These are phyloP conservation scores for Camellia sinensis DNA, from an alignment of 148 eudicot species.

Conservation along the genomic window DNA sequence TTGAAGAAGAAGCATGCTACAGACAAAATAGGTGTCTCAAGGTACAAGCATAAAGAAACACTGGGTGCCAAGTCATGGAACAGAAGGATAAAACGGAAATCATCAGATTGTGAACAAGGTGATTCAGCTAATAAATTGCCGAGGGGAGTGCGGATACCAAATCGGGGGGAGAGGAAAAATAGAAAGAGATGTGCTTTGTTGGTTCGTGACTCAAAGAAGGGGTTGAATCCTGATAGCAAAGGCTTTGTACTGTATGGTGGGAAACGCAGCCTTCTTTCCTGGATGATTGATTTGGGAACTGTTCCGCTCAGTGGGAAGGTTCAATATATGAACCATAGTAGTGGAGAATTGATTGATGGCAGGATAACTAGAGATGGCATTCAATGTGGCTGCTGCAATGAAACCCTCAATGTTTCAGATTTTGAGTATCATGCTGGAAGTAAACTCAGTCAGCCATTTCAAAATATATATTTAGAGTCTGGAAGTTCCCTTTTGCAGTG, in stretches of 20 bases:
- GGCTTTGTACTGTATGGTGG: conserved; percentile 44
- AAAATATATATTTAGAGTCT: conserved; percentile 55
- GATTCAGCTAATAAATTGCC: conserved; percentile 6
- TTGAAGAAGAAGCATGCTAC: conserved; percentile 18
- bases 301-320: conserved; percentile 55
- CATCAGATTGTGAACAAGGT: conserved; percentile 1
- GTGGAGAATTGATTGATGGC: conserved; percentile 44
- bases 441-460: conserved; percentile 41
- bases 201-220: conserved; percentile 61
- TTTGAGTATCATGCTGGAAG: conserved; percentile 75
- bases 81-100: conserved; percentile 16
- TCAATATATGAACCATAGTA: conserved; percentile 32
- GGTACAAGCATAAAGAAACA: conserved; percentile 11
- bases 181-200: conserved; percentile 59
- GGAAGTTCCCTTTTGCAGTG: conserved; percentile 62
- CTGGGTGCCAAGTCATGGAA: conserved; percentile 13
- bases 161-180: conserved; percentile 29
- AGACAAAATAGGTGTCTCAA: conserved; percentile 7
- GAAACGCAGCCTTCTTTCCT: conserved; percentile 64
- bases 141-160: conserved; percentile 36
- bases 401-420: conserved; percentile 40
- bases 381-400: conserved; percentile 64
- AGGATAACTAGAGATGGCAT: conserved; percentile 76
- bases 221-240: conserved; percentile 37
- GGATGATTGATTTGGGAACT: conserved; percentile 84